Evolutionary conservation across 306 rosid genomes (phyloP), one percentile per base, ranked within the genome.

Genomic region (Datisca glomerata): DNA sequence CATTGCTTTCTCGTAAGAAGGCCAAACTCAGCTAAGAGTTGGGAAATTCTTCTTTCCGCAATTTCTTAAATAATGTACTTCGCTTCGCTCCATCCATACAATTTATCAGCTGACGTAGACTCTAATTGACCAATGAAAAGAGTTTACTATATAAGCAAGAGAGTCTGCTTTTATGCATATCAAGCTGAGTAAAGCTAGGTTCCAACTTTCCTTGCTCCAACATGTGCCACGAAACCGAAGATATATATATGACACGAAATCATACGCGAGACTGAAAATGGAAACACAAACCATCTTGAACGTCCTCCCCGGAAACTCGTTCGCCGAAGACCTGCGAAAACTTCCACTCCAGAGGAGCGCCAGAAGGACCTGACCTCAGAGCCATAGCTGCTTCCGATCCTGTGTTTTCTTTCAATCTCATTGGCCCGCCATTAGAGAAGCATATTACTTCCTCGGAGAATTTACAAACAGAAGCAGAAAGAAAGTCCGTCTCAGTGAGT

Each of bases 251-350:
- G n/a, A n/a, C n/a, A n/a, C n/a, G n/a, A n/a, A n/a, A n/a, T n/a
- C n/a, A n/a, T n/a, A n/a, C n/a, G n/a, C n/a, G n/a, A n/a, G 18
- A n/a, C 6, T 4, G 12, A 21, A 35, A 7, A 32, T n/a, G 17
- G 6, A 14, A 14, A 17, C 8, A 23, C 71, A 59, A 42, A 72
- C 75, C 72, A 18, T 72, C 72, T 37, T 59, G 66, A 41, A 72
- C 57, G 3, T 63, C 71, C 15, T 72, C 75, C 7, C 63, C 74
- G 14, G 63, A 57, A 55, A 61, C 53, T 51, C 66, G 56, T 53
- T 67, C 72, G 45, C 80, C 80, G 50, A 67, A 67, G 6, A 59
- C 75, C 63, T 67, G 72, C 37, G 75, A 72, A 56, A 72, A 67
- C 32, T 63, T 72, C 75, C 72, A 72, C 10, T 63, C 45, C 17